Percentiles rank a stretch among this genome's conserved stretches.
These are phyloP conservation scores for Annulohypoxylon nitens DNA, from an alignment of 495 filamentous ascomycete species.

Conservation along the genomic window DNA sequence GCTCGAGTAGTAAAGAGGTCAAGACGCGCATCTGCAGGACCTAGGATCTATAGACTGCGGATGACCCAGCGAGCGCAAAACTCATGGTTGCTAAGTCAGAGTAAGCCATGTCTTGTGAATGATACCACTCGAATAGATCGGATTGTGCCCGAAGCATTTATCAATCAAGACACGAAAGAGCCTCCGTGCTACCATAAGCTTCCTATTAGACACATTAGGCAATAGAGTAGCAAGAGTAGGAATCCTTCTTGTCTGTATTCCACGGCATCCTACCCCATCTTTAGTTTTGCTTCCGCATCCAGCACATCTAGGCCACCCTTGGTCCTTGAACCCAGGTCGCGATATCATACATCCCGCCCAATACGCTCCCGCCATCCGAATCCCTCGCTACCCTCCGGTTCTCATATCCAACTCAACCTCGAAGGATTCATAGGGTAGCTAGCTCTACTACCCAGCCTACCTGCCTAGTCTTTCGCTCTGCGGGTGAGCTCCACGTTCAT, in stretches of 20 bases:
- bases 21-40: slow-evolving; percentile 49
- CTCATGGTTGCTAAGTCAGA: slow-evolving; percentile 32
- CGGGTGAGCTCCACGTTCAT: slow-evolving; percentile 34
- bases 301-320: background rate
- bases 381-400: slow-evolving; percentile 10
- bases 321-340: background rate
- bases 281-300: background rate
- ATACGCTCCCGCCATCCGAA: slow-evolving; percentile 10
- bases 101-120: slow-evolving; percentile 25
- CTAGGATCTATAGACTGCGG: slow-evolving; percentile 15
- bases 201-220: slow-evolving; percentile 34
- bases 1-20: slow-evolving; percentile 34
- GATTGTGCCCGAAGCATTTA: slow-evolving; percentile 37
- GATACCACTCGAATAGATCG: slow-evolving; percentile 27
- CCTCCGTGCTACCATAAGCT: slow-evolving; percentile 49
- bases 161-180: slow-evolving; percentile 44
- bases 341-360: slow-evolving; percentile 33
- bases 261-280: slow-evolving; percentile 31
- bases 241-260: slow-evolving; percentile 21
- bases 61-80: slow-evolving; percentile 34
- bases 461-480: slow-evolving; percentile 27
- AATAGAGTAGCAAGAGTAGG: slow-evolving; percentile 35
- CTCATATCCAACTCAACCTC: slow-evolving; percentile 33
- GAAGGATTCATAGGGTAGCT: slow-evolving; percentile 41
- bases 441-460: slow-evolving; percentile 24